Percentiles rank a stretch among this genome's conserved stretches.
Conservation (phyloP, 768 basidiomycete species). For the Amanita muscaria region DNA sequence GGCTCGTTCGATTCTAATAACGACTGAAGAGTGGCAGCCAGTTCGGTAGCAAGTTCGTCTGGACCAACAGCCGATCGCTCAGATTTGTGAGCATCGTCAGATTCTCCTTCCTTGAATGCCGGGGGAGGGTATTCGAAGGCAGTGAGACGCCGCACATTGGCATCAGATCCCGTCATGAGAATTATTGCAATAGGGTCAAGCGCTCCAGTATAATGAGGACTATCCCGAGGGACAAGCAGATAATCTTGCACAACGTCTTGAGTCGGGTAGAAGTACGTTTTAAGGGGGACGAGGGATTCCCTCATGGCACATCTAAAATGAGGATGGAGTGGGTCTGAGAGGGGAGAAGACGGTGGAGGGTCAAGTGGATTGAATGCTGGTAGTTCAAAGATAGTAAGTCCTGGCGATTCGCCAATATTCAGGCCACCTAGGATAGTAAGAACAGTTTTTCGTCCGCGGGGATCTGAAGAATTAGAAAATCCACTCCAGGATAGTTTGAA, state of each 20-base stretch:
- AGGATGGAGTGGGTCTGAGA: conserved; percentile 31
- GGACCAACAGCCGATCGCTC: conserved; percentile 4
- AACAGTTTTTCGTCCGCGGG: conserved; percentile 62
- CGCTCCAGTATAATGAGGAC: conserved; percentile 57
- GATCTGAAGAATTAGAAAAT: conserved; percentile 57
- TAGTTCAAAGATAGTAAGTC: conserved; percentile 61
- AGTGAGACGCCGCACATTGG: conserved; percentile 42
- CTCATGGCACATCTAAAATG: conserved; percentile 56
- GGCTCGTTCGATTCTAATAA: conserved; percentile 30
- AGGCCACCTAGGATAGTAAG: conserved; percentile 76
- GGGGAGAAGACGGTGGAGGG: conserved; percentile 26
- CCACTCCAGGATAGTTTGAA: conserved; percentile 84
- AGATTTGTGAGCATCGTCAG: conserved; percentile 6
- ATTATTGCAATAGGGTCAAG: conserved; percentile 67
- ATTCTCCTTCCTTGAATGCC: conserved; percentile 17
- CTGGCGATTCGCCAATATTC: conserved; percentile 39
- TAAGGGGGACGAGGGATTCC: conserved; percentile 40
- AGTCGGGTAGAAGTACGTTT: conserved; percentile 51
- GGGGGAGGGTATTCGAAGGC: conserved; percentile 70
- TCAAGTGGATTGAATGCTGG: conserved; percentile 55
- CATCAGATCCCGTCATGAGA: conserved; percentile 44
- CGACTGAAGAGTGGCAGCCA: conserved; percentile 28
- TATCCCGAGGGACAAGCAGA: conserved; percentile 59
- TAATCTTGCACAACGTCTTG: conserved; percentile 66
- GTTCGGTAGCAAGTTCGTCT: conserved; percentile 26